Conservation (phyloP, 805 yeast genomes). For the Metschnikowia proteae region DNA sequence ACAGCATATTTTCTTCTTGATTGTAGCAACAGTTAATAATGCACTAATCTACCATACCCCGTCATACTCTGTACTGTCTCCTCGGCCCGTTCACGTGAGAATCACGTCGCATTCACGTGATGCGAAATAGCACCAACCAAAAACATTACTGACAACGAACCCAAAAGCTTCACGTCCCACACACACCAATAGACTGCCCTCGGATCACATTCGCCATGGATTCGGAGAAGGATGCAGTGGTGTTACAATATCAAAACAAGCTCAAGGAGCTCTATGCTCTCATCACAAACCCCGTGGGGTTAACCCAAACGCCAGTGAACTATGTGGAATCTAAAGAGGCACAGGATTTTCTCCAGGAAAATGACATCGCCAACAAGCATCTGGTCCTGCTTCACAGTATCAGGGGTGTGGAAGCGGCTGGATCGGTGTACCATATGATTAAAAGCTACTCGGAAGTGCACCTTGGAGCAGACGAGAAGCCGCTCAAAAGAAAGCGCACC, state of each 20-base stretch:
- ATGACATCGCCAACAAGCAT: slow-evolving; percentile 6
- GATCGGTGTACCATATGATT: slow-evolving; percentile 2
- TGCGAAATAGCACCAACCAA: background rate
- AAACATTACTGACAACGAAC: background rate
- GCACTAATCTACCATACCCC: background rate
- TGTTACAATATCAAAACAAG: slow-evolving; percentile 6
- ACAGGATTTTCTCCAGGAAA: slow-evolving; percentile 7
- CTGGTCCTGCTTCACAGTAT: slow-evolving; percentile 9
- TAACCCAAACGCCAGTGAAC: slow-evolving; percentile 5
- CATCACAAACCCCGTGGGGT: slow-evolving; percentile 15
- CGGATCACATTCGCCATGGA: slow-evolving; percentile 4
- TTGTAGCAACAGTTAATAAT: background rate
- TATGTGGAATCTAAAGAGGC: slow-evolving; percentile 5
- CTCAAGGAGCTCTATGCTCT: slow-evolving; percentile 18
- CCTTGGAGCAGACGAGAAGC: slow-evolving; percentile 1
- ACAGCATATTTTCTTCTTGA: slow-evolving; percentile 10
- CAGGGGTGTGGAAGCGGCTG: slow-evolving; percentile 1
- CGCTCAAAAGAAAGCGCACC: background rate
- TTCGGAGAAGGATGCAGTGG: slow-evolving; percentile 8
- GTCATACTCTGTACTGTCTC: too few relatives aligned
- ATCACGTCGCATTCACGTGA: slow-evolving; percentile 13
- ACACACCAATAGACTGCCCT: background rate
- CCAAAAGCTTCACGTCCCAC: background rate
- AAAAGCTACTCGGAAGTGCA: background rate
- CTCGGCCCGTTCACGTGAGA: slow-evolving; percentile 10